These are phyloP conservation scores for Dendrobium huoshanense DNA, from an alignment of 106 monocot species.

Conservation along the genomic window DNA sequence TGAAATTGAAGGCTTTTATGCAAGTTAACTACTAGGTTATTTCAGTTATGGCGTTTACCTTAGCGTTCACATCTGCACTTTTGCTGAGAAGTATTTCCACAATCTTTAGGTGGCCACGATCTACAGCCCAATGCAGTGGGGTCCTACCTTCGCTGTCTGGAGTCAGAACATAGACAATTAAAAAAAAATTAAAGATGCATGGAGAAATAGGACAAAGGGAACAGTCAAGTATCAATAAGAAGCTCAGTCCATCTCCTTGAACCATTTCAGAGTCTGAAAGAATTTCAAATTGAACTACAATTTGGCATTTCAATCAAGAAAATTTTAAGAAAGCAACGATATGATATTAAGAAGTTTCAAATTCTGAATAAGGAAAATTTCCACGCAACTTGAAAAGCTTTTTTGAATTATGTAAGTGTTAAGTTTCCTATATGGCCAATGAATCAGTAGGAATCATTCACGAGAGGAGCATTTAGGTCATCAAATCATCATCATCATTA, in stretches of 20 bases:
- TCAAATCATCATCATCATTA: too few species aligned
- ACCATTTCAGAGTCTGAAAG: not conserved
- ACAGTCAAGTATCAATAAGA: not conserved
- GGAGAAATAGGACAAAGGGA: not conserved
- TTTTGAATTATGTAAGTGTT: too few species aligned
- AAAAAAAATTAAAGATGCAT: not conserved
- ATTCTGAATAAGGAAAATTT: too few species aligned
- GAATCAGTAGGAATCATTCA: too few species aligned
- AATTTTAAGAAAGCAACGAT: too few species aligned
- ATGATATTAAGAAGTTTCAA: too few species aligned
- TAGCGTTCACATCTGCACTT: constrained; percentile 80
- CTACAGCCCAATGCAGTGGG: constrained; percentile 98
- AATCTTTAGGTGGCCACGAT: constrained; percentile 70
- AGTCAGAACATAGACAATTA: constrained; percentile 7
- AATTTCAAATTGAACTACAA: not conserved
- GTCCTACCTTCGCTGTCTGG: constrained; percentile 93
- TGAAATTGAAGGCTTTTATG: not conserved
- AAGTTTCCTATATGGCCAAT: too few species aligned
- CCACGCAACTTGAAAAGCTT: too few species aligned
- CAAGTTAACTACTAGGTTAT: not conserved
- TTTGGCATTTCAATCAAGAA: too few species aligned
- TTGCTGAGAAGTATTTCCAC: constrained; percentile 60
- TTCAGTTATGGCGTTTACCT: constrained; percentile 34
- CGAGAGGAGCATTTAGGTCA: too few species aligned
- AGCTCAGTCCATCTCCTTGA: not conserved